Evolutionary conservation across 2,329 filamentous ascomycete species (phyloP).

Genomic region (Penicillium palitans): DNA sequence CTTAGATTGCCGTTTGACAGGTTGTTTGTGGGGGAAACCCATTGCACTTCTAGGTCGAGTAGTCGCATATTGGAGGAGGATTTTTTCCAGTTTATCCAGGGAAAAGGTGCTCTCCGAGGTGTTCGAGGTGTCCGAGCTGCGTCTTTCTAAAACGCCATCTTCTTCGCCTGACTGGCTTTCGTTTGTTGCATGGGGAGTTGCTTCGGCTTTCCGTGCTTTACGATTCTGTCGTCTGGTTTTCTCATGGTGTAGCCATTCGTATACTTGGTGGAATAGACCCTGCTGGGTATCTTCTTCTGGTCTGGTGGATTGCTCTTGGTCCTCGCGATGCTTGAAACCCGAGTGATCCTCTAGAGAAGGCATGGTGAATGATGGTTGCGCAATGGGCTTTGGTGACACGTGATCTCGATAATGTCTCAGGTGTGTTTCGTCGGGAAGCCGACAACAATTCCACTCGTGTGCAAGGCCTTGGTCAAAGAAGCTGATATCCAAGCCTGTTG

Average conservation of each 20-base stretch:
- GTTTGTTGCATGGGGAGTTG: slow-evolving; percentile 42
- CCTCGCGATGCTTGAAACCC: slow-evolving; percentile 28
- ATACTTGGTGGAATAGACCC: slow-evolving; percentile 68
- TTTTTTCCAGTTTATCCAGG: slow-evolving; percentile 77
- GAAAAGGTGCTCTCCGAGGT: slow-evolving; percentile 70
- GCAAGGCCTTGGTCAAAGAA: slow-evolving; percentile 27
- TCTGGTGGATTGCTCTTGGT: slow-evolving; percentile 29
- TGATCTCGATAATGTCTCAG: slow-evolving; percentile 33
- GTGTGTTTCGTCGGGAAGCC: slow-evolving; percentile 22
- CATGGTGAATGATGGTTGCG: slow-evolving; percentile 28
- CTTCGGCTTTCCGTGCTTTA: slow-evolving; percentile 50
- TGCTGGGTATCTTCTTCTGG: slow-evolving; percentile 36
- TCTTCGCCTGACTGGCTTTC: slow-evolving; percentile 29
- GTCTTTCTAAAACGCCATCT: slow-evolving; percentile 12
- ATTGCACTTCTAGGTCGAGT: slow-evolving; percentile 30
- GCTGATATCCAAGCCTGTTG: slow-evolving; percentile 28
- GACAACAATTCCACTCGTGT: slow-evolving; percentile 19
- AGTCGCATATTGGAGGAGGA: slow-evolving; percentile 51
- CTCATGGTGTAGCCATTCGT: slow-evolving; percentile 81
- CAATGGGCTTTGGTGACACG: slow-evolving; percentile 28
- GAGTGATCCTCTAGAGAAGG: slow-evolving; percentile 34
- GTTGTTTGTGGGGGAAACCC: slow-evolving; percentile 15
- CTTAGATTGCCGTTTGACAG: slow-evolving; percentile 26
- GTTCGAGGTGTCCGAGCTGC: slow-evolving; percentile 61
- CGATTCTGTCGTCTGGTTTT: slow-evolving; percentile 64